Evolutionary conservation across 2,329 filamentous ascomycete genomes (phyloP), one percentile per base, ranked within the genome.

Genomic region (Pseudogymnoascus sp.): DNA sequence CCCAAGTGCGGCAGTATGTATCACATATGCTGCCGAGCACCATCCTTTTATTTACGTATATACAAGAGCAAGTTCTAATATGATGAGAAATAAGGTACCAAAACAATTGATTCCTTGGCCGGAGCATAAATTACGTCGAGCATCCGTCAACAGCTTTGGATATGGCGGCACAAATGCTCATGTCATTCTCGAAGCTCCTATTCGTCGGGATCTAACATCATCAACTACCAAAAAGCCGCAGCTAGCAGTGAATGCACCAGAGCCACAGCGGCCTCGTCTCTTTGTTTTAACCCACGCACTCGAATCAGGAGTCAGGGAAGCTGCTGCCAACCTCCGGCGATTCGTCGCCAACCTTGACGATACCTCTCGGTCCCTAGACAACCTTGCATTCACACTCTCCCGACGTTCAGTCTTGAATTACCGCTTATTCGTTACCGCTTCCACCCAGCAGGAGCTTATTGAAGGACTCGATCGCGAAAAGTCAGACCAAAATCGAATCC

Each of bases 101-200:
- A 52, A n/a, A 16, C 12, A 29, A 4, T 10, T 60, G 21, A 4
- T 26, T 10, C 8, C 8, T 10, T 55, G 45, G 45, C 45, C 45
- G 12, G 43, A 19, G 3, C 3, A 23, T 26, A 23, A 11, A 12
- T 10, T 61, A 4, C 63, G 63, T 4, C 60, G 64, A 61, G 60
- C 59, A 3, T 66, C 64, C n/a, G 55, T 69, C 6, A 69, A 68
- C 31, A 61, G 21, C 16, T 68, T 80, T 55, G 78, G 78, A 0
- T 79, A 77, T 31, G 77, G 78, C 4, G 78, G 78, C 14, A 76
- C 77, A 16, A 80, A 80, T 64, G 76, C 75, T 2, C 78, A 80
- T 66, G 72, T 72, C 2, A 72, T 79, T n/a, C 16, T 31, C 14
- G 37, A 31, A 3, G 19, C 33, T 35, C 33, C 33, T 11, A 14